Evolutionary conservation across 208 protist genomes (phyloP), one percentile per base, ranked within the genome.

Genomic region (Wallacemonas sp.): DNA sequence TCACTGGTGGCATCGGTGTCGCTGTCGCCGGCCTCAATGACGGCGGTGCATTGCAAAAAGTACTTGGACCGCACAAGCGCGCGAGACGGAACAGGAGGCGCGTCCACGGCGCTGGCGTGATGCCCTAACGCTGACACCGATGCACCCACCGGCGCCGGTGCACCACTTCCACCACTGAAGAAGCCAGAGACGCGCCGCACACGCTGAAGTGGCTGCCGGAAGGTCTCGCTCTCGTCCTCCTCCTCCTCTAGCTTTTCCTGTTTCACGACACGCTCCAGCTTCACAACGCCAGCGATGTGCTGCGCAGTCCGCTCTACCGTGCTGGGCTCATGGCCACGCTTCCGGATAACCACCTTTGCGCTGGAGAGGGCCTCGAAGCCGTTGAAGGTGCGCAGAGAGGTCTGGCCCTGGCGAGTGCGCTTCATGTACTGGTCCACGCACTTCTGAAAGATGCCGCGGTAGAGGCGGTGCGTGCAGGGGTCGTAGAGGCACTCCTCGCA

Each of bases 401-500:
- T 64, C 76, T 93, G 89, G 1, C 86, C 89, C 3, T 70, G 46
- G 26, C 79, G 64, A 0, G 72, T 74, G 2, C 77, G 72, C 61
- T 67, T 66, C 73, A 85, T 65, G 74, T 92, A 95, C 39, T 68
- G 45, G n/a, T 74, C 50, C 12, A 90, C 55, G 33, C 79, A 85
- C 31, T 73, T 50, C 33, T 76, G 73, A 54, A 87, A 88, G 25
- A 12, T 49, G 10, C 84, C 84, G 18, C 45, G 20, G 61, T 92
- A 92, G 1, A 86, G 74, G 26, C 70, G 61, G 28, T 74, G 72
- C 44, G 89, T 90, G 42, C 50, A 61, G 0, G 89, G 89, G 62
- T 95, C 84, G 44, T 77, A 81, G 7, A 84, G 33, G 61, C 80
- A 87, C 52, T 85, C 79, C 45, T 66, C 82, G 36, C 89, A 95